phyloP scores from a whole-genome alignment of 768 basidiomycete species.

The Amanita pallidorosea region DNA sequence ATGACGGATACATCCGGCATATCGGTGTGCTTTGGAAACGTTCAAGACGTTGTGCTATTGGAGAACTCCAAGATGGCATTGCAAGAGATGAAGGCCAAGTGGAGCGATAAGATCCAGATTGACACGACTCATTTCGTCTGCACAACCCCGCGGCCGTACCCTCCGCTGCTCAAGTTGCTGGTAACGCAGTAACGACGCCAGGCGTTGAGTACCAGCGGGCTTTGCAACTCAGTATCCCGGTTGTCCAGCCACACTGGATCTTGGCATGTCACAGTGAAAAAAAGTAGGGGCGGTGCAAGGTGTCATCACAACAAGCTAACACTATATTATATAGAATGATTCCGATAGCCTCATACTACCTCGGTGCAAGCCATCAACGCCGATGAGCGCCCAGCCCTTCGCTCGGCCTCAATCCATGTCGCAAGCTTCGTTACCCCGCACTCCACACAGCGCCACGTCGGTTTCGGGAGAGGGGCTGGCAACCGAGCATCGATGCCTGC shows the following conservation, averaged over 20 bases:
- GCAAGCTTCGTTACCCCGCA: constrained; percentile 42
- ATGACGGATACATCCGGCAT: constrained; percentile 95
- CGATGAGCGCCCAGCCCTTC: constrained; percentile 27
- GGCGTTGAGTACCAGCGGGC: constrained; percentile 94
- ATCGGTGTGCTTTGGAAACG: constrained; percentile 87
- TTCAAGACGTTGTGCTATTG: constrained; percentile 64
- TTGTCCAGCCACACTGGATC: constrained; percentile 94
- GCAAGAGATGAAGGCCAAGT: constrained; percentile 78
- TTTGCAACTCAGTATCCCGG: constrained; percentile 84
- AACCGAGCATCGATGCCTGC: constrained; percentile 64
- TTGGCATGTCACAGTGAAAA: constrained; percentile 80
- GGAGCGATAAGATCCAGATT: constrained; percentile 90
- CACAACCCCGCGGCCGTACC: constrained; percentile 76
- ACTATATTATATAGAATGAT: constrained; percentile 51
- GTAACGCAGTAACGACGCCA: constrained; percentile 45
- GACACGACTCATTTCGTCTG: constrained; percentile 99
- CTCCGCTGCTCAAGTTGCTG: constrained; percentile 41
- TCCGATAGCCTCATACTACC: constrained; percentile 72
- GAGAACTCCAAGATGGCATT: constrained; percentile 78
- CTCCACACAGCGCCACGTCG: constrained; percentile 25
- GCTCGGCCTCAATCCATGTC: constrained; percentile 71
- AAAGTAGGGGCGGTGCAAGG: constrained; percentile 38
- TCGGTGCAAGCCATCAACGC: constrained; percentile 51
- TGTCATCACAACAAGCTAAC: neutral
- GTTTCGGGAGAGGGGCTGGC: constrained; percentile 17